Evolutionary conservation across 305 asterid genomes (phyloP).

Genomic region (Rubia peregrina): DNA sequence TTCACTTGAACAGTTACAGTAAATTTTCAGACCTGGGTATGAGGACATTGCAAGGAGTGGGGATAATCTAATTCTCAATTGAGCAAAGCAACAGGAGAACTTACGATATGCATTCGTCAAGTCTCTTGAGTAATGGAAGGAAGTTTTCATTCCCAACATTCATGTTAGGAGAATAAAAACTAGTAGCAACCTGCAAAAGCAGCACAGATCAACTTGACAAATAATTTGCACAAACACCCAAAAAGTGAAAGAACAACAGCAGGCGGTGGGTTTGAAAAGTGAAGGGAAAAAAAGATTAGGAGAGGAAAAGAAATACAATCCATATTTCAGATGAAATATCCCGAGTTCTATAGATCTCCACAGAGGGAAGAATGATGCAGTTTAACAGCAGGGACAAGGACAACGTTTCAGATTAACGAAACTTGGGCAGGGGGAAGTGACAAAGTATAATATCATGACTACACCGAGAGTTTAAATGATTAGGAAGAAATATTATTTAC

Average conservation of each 20-base stretch:
- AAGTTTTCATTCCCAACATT: slow-evolving; percentile 65
- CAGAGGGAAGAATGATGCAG: background rate
- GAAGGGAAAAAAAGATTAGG: too few relatives aligned
- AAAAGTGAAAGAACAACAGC: background rate
- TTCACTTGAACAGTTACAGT: background rate
- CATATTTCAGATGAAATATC: background rate
- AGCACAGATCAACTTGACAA: slow-evolving; percentile 17
- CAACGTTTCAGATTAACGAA: background rate
- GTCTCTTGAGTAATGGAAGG: slow-evolving; percentile 86
- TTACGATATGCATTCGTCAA: slow-evolving; percentile 95
- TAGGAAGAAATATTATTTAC: background rate
- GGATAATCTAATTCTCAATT: slow-evolving; percentile 4
- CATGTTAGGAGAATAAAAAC: slow-evolving; percentile 90
- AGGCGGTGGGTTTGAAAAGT: background rate
- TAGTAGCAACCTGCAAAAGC: slow-evolving; percentile 83
- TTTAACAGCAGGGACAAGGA: background rate
- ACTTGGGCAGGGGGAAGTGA: background rate
- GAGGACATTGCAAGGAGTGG: background rate
- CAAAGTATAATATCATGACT: too few relatives aligned
- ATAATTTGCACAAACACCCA: background rate
- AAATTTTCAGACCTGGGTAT: background rate
- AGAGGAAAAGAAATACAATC: background rate
- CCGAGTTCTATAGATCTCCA: background rate
- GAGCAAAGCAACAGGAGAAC: slow-evolving; percentile 25
- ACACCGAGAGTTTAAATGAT: too few relatives aligned